phyloP scores from a whole-genome alignment of 2,329 filamentous ascomycete genomes.

The Cladosporium sp. region DNA sequence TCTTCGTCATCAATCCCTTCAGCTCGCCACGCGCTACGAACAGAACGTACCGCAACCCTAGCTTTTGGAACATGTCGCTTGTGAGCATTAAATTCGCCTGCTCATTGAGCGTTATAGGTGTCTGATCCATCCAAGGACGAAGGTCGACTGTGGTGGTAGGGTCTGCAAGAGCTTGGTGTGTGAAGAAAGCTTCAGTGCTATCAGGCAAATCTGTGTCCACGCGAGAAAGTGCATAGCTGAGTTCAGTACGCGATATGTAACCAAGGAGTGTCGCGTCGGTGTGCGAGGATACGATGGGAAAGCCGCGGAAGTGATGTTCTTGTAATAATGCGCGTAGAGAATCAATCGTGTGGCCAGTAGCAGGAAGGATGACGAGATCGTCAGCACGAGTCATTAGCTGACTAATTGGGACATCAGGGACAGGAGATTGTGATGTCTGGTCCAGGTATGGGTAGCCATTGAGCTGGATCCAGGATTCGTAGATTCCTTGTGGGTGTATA shows the following conservation, averaged over 20 bases:
- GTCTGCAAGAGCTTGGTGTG: constrained; percentile 76
- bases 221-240: constrained; percentile 73
- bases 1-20: constrained; percentile 88
- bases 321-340: constrained; percentile 67
- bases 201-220: constrained; percentile 56
- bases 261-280: constrained; percentile 77
- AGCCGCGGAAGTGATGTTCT: constrained; percentile 77
- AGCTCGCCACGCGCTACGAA: constrained; percentile 79
- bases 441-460: constrained; percentile 95
- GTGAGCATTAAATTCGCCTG: constrained; percentile 76
- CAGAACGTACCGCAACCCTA: constrained; percentile 84
- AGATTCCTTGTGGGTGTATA: constrained; percentile 88
- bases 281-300: constrained; percentile 79
- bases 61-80: constrained; percentile 88
- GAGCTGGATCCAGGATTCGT: constrained; percentile 96
- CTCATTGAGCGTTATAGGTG: constrained; percentile 82
- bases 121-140: constrained; percentile 98
- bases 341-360: constrained; percentile 74
- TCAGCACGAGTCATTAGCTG: constrained; percentile 91
- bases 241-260: constrained; percentile 89
- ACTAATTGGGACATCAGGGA: constrained; percentile 80
- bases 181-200: constrained; percentile 75
- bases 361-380: constrained; percentile 82
- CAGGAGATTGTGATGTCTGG: constrained; percentile 70
- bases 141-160: constrained; percentile 77